Base-by-base conservation (phyloP, 2,329 filamentous ascomycete genomes). In the Botrytis byssoidea region DNA sequence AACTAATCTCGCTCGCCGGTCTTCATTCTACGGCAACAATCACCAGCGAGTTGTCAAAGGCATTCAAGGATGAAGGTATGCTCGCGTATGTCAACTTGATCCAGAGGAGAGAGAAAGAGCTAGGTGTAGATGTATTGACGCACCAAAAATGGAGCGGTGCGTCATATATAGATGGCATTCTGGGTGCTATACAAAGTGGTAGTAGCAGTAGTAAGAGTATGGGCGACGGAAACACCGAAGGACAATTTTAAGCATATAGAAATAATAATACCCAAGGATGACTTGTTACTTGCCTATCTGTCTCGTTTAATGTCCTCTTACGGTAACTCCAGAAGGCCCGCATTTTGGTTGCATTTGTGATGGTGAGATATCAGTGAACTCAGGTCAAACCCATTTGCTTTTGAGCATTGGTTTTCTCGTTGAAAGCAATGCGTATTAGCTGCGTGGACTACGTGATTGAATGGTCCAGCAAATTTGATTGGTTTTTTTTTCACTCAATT, bases 61-160 rank as follows among this genome's bases (percentile, higher is more conserved):
- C 86, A 10, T 99, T 97, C 85, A 97, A 94, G 85, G 88, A 90
- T 22, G 92, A 98, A 72, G 96, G 96, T 72, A 99, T 99, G 96
- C 87, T 96, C 80, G 95, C 96, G 0, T 99, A 99, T 80, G 96
- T 98, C n/a, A 93, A 97, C 74, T 85, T 98, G 0, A 91, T 99
- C 57, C 96, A 99, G 83, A 87, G 90, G 70, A 88, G 91, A 57
- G 96, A 99, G 84, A 97, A 97, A 87, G 95, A 97, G 74, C 48
- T 87, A 80, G 76, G 83, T 82, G 51, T 82, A 76, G 74, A 86
- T 83, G 79, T 87, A 79, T 51, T 86, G 77, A 79, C 77, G 6
- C 79, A 81, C 73, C 80, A 81, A 74, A 82, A 81, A 75, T 88
- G 86, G 86, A 91, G 89, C 77, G 90, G 90, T 44, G 90, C 90